A percentile compares a stretch with the other conserved stretches of the same genome.
These are phyloP conservation scores for Plantago rigida DNA, from an alignment of 305 asterid species.

Conservation along the genomic window DNA sequence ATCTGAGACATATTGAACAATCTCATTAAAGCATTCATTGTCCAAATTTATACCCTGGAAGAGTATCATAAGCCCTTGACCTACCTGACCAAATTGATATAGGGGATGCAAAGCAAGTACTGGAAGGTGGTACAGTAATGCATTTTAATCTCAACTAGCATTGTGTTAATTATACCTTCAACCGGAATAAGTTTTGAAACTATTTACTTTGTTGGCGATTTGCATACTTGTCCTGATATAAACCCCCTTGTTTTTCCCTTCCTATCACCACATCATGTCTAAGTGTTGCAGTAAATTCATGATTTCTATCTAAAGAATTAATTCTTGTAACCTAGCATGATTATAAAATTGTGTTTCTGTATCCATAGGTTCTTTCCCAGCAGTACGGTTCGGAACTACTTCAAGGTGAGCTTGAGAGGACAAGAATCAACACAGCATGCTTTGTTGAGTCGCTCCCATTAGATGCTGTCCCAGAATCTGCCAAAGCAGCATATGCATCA, in stretches of 20 bases:
- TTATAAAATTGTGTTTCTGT: slow-evolving; percentile 8
- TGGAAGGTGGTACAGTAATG: not conserved
- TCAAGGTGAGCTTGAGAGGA: slow-evolving; percentile 86
- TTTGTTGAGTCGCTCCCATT: slow-evolving; percentile 69
- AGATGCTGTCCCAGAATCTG: slow-evolving; percentile 82
- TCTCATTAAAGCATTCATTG: too few relatives aligned
- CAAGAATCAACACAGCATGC: slow-evolving; percentile 85
- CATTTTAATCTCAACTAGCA: too few relatives aligned
- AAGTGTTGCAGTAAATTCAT: not conserved
- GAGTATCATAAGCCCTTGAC: too few relatives aligned
- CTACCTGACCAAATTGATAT: too few relatives aligned
- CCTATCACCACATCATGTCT: not conserved
- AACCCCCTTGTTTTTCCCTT: not conserved
- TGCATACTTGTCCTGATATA: not conserved
- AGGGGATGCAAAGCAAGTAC: not conserved
- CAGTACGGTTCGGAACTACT: slow-evolving; percentile 81
- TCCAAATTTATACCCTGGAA: too few relatives aligned
- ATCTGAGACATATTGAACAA: too few relatives aligned
- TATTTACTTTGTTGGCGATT: not conserved
- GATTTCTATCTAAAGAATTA: not conserved
- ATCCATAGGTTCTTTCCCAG: slow-evolving; percentile 76
- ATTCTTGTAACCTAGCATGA: not conserved
- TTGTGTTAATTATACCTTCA: too few relatives aligned
- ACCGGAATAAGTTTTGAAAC: not conserved
- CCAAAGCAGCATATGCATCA: slow-evolving; percentile 87